Base-by-base conservation (phyloP, 352 stramenopile species). In the Pythium phragmiticola region DNA sequence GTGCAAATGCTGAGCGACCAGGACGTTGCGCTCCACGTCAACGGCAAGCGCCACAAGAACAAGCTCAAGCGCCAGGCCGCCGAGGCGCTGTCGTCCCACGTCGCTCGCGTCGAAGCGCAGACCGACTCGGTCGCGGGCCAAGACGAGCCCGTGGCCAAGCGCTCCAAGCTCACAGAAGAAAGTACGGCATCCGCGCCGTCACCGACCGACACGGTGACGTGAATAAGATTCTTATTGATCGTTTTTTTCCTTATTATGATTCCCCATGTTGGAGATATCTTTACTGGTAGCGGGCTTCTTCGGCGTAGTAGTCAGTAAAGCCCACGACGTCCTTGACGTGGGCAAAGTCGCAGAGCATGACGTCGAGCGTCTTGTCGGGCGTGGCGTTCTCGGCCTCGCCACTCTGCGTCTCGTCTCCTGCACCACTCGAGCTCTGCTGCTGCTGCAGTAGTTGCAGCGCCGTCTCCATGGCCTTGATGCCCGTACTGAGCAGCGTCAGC, bases 251-350 rank as follows among this genome's bases (percentile, higher is more conserved):
- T 41, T 13, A 14, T 41, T 41, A 41, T 41, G 7, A 14, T 41
- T 41, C 36, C 36, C 7, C 8, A 41, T 30, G 26, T 30, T 30
- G 26, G 26, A 30, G 26, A 30, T 30, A 30, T 30, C 26, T 61
- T 14, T 21, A 28, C n/a, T 41, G 73, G 67, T 85, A 85, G 41
- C 78, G 76, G 11, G 65, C 74, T 70, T 97, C 92, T 69, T 98
- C 88, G 23, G 71, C 70, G 53, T 90, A 92, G 80, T 98, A 98
- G 34, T 91, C 88, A 14, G 73, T 94, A 72, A 98, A 98, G 23
- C 95, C 95, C 28, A 98, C 93, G 14, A 94, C 85, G 72, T 97
- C 84, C 65, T 98, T 97, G 30, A 95, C 87, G 52, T 98, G 84
- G 8, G 68, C 76, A 80, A 98, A 98, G 21, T 87, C 78, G 46